phyloP scores from a whole-genome alignment of 352 stramenopile genomes.

The Thalassiosira sp. region DNA sequence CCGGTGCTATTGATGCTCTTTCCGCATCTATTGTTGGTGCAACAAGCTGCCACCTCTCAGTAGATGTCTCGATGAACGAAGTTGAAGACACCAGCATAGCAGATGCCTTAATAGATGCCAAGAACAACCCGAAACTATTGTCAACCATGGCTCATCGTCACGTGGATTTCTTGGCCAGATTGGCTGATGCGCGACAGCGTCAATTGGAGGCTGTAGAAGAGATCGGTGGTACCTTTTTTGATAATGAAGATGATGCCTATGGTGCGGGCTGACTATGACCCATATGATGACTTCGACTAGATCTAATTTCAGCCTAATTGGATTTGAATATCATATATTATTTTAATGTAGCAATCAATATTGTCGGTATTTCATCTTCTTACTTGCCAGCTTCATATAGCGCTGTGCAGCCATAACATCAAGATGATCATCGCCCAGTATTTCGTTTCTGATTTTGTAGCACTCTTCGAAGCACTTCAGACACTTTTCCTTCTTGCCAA shows the following conservation, averaged over 20 bases:
- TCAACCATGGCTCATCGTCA: constrained; percentile 66
- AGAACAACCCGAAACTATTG: constrained; percentile 47
- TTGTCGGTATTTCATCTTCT: constrained; percentile 25
- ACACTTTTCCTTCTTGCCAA: constrained; percentile 45
- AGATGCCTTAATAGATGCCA: constrained; percentile 49
- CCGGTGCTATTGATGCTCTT: constrained; percentile 73
- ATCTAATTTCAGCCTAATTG: background rate
- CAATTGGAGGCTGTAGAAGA: constrained; percentile 53
- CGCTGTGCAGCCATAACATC: constrained; percentile 54
- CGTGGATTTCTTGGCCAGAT: constrained; percentile 56
- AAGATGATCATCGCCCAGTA: constrained; percentile 45
- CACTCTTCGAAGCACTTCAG: constrained; percentile 58
- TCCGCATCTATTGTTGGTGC: constrained; percentile 54
- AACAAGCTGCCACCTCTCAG: constrained; percentile 47
- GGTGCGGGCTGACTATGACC: constrained; percentile 30
- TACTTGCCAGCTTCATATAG: constrained; percentile 26
- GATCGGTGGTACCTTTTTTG: constrained; percentile 28
- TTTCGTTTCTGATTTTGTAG: constrained; percentile 44
- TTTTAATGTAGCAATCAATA: no score
- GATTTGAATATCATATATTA: no score
- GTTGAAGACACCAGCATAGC: constrained; percentile 68
- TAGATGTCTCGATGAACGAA: constrained; percentile 75
- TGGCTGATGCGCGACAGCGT: constrained; percentile 56
- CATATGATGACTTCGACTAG: constrained; percentile 35
- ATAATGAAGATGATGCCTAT: constrained; percentile 32